Base-by-base conservation (phyloP, 441 rosid species). In the Lepidium campestre region DNA sequence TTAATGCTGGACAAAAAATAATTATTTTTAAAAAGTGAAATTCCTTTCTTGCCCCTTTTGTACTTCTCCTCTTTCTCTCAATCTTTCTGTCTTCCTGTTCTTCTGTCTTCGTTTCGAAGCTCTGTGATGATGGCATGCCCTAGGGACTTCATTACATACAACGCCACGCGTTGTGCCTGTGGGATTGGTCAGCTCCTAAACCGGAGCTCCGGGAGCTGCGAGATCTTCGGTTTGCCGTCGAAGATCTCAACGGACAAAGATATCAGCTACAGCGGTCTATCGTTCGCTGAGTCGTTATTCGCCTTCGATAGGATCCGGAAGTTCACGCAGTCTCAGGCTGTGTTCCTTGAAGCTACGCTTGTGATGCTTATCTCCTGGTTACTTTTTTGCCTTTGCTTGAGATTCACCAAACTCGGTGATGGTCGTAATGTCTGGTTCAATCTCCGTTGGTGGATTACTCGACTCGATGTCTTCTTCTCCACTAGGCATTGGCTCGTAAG, bases 401-500 rank as follows among this genome's bases (percentile, higher is more conserved):
- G 99, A 89, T 88, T 88, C 74, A 74, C 75, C 71, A 88, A 91
- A 82, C 78, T 85, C 42, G 87, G 91, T 7, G 91, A 91, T 73
- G 97, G 99, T 2, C 77, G 80, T 52, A 85, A 71, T 46, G 10
- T 78, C 32, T 88, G 97, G 96, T 94, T 94, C 56, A 79, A 72
- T 57, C 71, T 94, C 64, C 81, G 99, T 52, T 94, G 99, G 98
- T 91, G 97, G 97, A 73, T 94, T 77, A 88, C 95, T 74, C 77
- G 99, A 7, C 72, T 94, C 50, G 99, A 94, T 70, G 60, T 94
- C 78, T 82, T 91, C 82, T 94, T 86, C 71, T 78, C 99, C 67
- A 94, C 98, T n/a, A 75, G 98, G 67, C 99, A 95, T 80, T 91
- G 98, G 98, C 90, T 91, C 81, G 99, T 94, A 52, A 78, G 76